Base-by-base conservation (phyloP, 2,329 filamentous ascomycete species). In the Cadophora gregata region DNA sequence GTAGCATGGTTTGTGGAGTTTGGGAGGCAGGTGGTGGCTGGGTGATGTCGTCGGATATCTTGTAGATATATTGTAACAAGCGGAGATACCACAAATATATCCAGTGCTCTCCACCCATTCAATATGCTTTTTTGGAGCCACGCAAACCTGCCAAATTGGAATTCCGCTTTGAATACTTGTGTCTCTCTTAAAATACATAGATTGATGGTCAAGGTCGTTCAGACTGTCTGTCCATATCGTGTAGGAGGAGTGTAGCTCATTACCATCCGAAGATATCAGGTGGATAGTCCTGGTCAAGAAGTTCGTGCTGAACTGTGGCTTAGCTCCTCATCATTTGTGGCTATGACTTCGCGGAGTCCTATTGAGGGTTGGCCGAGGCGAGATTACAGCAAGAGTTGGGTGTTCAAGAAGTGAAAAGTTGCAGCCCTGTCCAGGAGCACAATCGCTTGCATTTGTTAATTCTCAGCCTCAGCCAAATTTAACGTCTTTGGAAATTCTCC, bases 1-100 rank as follows among this genome's bases (percentile, higher is more conserved):
- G 25, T 45, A 42, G 60, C 36, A 55, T 65, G 29, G 60, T 33
- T 51, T 1, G 50, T 45, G 66, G 48, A 63, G 50, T 62, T 67
- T 38, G 25, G 61, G 36, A 7, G 59, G 47, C 12, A 33, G 63
- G 21, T 10, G 36, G 63, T 42, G 12, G 21, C 27, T 59, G 14
- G 45, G 55, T 53, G 55, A 59, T 64, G 19, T 56, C 48, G n/a
- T 42, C 29, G 24, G 60, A 58, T 51, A 16, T 53, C 62, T 64
- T 72, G 68, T 69, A 71, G 51, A 69, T 65, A 64, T 69, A 64
- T 24, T 70, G 69, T 71, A 71, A 53, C 63, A 64, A 67, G 65
- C 45, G 36, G 59, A 64, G 63, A 69, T 66, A 66, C 60, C 67
- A 60, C 53, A 27, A 65, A 45, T 53, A 62, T 55, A 67, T 61